Percentiles rank a stretch among this genome's conserved stretches.
Evolutionary conservation across 768 basidiomycete species (phyloP).

Genomic region (Saitozyma podzolica): DNA sequence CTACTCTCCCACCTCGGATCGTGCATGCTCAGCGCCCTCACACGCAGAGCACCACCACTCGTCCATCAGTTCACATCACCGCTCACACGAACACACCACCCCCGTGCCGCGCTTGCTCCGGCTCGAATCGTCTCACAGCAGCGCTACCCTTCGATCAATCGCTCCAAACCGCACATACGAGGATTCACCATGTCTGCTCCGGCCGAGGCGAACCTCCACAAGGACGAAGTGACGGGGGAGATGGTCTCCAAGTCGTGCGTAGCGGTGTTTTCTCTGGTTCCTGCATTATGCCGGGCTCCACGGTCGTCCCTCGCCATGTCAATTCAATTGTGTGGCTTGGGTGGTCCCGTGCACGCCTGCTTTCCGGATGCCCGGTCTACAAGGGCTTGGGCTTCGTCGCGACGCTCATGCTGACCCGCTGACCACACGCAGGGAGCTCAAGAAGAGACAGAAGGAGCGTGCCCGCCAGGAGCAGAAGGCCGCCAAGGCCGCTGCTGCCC

Average conservation of each 20-base stretch:
- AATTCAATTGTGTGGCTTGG: no score
- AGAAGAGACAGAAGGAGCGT: conserved; percentile 85
- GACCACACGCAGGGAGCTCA: conserved; percentile 72
- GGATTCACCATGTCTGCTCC: conserved; percentile 51
- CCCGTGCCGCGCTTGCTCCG: no score
- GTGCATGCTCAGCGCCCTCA: conserved; percentile 14
- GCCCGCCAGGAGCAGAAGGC: conserved; percentile 72
- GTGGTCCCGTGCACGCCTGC: no score
- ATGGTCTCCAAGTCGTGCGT: conserved; percentile 90
- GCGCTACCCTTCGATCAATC: no score
- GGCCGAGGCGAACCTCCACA: conserved; percentile 48
- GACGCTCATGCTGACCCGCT: background rate
- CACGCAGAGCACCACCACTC: background rate
- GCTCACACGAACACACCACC: background rate
- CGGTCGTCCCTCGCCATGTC: no score
- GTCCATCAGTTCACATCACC: background rate
- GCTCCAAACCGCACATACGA: no score
- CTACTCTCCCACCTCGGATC: background rate
- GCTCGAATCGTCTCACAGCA: no score
- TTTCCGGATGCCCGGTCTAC: no score
- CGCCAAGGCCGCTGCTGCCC: conserved; percentile 60
- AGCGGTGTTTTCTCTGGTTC: background rate
- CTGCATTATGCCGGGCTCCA: background rate
- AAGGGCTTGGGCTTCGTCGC: no score
- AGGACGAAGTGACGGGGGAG: conserved; percentile 76